Base-by-base conservation (phyloP, 257 asterid species). In the Craterostigma plantagineum region DNA sequence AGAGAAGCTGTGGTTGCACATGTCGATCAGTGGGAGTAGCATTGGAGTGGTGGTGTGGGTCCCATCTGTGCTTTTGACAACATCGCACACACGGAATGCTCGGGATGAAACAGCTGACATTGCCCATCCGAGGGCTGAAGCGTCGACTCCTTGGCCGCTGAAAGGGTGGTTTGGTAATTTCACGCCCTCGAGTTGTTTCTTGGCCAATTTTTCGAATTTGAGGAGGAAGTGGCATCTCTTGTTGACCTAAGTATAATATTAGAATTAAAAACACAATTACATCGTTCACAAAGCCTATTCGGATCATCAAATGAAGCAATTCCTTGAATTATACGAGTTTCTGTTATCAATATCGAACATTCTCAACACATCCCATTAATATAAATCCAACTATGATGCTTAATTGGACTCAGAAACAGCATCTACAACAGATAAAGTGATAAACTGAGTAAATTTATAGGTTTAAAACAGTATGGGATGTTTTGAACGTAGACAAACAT, bases 81-180 rank as follows among this genome's bases (percentile, higher is more conserved):
- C 55, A 14, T 86, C 86, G 53, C 77, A 54, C 63, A 83, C 61
- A 48, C 91, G 94, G 67, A 90, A 83, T 18, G 99, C 99, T 63
- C 95, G 71, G 53, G 95, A 77, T 34, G 99, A 90, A 60, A 83
- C 99, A n/a, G 95, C 87, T 38, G 99, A 79, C 94, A 83, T 75
- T 10, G 95, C 93, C 99, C 99, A 90, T 50, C 99, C 94, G 47
- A 90, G 84, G 17, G 94, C 63, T 36, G 99, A 90, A 49, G 99
- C 79, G 60, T 79, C 84, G 17, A 77, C 68, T 49, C 59, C 66
- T 62, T 77, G 95, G 54, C 91, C 91, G 38, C 73, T 75, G 49
- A 90, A 83, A 40, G 95, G 94, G 59, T 75, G 99, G 57, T 63
- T 62, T 39, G 62, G 69, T 16, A 40, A 35, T 57, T 65, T 45